Percentiles rank a stretch among this genome's conserved stretches.
Conservation (phyloP, 2,329 filamentous ascomycete genomes). For the Aspergillus jensenii region DNA sequence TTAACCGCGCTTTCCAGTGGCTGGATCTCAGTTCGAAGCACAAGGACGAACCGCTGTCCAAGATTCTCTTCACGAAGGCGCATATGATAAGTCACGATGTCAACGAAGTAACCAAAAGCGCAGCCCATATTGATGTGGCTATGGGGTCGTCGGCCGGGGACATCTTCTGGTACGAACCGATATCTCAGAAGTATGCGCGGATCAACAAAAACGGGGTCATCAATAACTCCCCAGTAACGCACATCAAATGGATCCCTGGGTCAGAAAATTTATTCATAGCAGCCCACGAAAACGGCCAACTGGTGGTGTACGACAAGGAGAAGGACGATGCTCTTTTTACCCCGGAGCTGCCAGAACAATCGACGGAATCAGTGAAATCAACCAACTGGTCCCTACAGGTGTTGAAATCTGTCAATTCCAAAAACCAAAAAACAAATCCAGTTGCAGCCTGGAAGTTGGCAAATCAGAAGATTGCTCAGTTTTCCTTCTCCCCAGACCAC, state of each 20-base stretch:
- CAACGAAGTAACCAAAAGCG: constrained; percentile 76
- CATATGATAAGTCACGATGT: constrained; percentile 94
- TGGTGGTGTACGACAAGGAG: constrained; percentile 96
- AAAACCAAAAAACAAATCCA: constrained; percentile 90
- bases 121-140: constrained; percentile 81
- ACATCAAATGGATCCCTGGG: constrained; percentile 90
- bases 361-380: constrained; percentile 28
- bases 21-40: constrained; percentile 73
- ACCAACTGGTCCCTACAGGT: constrained; percentile 59
- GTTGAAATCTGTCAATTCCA: constrained; percentile 88
- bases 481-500: constrained; percentile 88
- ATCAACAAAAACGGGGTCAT: constrained; percentile 97
- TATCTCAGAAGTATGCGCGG: constrained; percentile 91
- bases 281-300: constrained; percentile 83
- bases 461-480: constrained; percentile 84
- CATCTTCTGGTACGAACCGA: constrained; percentile 97
- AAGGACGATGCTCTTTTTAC: constrained; percentile 83
- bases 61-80: constrained; percentile 94
- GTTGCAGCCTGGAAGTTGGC: constrained; percentile 91
- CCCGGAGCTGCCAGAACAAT: constrained; percentile 55
- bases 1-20: constrained; percentile 96
- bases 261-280: constrained; percentile 92
- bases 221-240: constrained; percentile 78
- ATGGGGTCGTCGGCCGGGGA: constrained; percentile 97
- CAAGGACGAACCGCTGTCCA: constrained; percentile 85